These are phyloP conservation scores for Sugiyamaella xylanicola DNA, from an alignment of 1,139 yeast genomes.

Conservation along the genomic window DNA sequence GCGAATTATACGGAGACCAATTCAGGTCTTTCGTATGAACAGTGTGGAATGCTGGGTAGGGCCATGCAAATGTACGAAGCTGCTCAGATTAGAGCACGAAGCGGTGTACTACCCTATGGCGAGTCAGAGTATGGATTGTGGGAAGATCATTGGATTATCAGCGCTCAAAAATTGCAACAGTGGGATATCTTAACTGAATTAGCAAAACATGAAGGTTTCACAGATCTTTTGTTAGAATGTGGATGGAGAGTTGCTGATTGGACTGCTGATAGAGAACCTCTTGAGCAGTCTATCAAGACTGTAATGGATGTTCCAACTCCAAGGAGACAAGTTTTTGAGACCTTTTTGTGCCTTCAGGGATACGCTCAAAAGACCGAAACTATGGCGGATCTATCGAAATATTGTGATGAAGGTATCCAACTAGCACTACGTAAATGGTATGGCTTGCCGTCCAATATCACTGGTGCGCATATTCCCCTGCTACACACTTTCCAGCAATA, in stretches of 20 bases:
- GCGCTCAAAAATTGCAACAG: conserved; percentile 96
- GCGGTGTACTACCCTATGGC: conserved; percentile 93
- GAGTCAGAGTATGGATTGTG: conserved; percentile 94
- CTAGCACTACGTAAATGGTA: conserved; percentile 92
- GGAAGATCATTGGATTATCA: conserved; percentile 98
- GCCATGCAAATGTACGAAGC: conserved; percentile 93
- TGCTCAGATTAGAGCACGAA: conserved; percentile 96
- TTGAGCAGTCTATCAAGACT: conserved; percentile 91
- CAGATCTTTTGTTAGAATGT: conserved; percentile 90
- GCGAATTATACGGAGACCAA: conserved; percentile 93
- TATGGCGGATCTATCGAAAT: conserved; percentile 70
- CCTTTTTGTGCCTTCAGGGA: conserved; percentile 89
- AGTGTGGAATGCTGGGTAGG: conserved; percentile 91
- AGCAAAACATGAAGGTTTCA: conserved; percentile 97
- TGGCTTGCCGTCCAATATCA: conserved; percentile 72
- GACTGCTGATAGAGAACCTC: conserved; percentile 92
- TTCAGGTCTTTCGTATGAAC: conserved; percentile 91
- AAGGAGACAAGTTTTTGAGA: conserved; percentile 90
- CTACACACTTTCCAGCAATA: conserved; percentile 96
- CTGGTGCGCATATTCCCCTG: conserved; percentile 85
- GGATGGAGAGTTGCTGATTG: conserved; percentile 99
- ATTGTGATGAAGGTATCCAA: conserved; percentile 96
- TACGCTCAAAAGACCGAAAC: conserved; percentile 89
- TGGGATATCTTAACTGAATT: conserved; percentile 97
- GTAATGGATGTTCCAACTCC: conserved; percentile 99